Conservation (phyloP, 495 filamentous ascomycete genomes). For the Penicillium roqueforti region DNA sequence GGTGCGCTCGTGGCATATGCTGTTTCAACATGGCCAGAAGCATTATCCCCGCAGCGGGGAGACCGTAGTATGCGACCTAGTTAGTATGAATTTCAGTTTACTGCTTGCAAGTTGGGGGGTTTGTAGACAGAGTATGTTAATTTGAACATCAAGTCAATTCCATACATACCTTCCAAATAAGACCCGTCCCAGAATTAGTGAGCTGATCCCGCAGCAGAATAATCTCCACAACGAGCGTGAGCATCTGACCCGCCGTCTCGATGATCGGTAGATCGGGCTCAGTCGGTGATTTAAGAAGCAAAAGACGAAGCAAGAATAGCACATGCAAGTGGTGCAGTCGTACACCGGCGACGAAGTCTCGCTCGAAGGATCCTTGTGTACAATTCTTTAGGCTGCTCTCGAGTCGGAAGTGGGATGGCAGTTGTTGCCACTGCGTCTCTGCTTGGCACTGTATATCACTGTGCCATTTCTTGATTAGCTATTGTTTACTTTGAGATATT, state of each 20-base stretch:
- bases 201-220: slow-evolving; percentile 38
- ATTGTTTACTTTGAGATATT: no score
- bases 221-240: slow-evolving; percentile 33
- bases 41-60: slow-evolving; percentile 40
- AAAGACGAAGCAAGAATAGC: slow-evolving; percentile 33
- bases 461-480: neutral
- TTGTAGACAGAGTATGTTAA: neutral
- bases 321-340: slow-evolving; percentile 42
- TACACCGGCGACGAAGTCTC: slow-evolving; percentile 33
- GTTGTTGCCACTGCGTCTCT: slow-evolving; percentile 22
- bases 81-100: neutral
- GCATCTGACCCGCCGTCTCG: slow-evolving; percentile 32
- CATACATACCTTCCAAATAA: slow-evolving; percentile 38
- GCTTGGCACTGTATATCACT: slow-evolving; percentile 27
- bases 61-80: slow-evolving; percentile 39
- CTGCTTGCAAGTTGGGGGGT: neutral
- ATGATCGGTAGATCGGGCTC: slow-evolving; percentile 34
- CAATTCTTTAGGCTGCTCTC: slow-evolving; percentile 27
- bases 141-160: neutral
- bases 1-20: slow-evolving; percentile 13
- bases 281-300: slow-evolving; percentile 27
- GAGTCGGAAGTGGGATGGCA: slow-evolving; percentile 28
- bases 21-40: slow-evolving; percentile 34
- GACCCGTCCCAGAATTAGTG: slow-evolving; percentile 37
- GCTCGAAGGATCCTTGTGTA: slow-evolving; percentile 25